Percentiles rank a stretch among this genome's conserved stretches.
Conservation (phyloP, 2,329 filamentous ascomycete species). For the Tolypocladium nubicola region DNA sequence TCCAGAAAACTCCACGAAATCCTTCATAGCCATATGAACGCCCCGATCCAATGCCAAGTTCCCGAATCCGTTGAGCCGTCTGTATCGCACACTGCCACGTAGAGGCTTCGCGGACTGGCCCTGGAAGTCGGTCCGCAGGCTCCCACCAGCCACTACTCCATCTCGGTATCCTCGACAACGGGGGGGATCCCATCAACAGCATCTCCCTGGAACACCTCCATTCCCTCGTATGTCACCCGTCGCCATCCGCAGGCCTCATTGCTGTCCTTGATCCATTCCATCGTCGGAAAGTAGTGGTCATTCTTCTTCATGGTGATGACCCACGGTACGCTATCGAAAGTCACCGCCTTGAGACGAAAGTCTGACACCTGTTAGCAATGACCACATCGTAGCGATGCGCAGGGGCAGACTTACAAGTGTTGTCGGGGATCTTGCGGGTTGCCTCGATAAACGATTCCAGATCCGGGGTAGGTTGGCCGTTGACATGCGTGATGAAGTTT, state of each 20-base stretch:
- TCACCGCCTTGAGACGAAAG: conserved; percentile 94
- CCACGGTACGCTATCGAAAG: conserved; percentile 97
- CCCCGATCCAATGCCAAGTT: conserved; percentile 13
- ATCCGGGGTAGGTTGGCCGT: conserved; percentile 75
- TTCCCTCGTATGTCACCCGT: conserved; percentile 50
- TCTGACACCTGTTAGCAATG: conserved; percentile 33
- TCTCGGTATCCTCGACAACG: conserved; percentile 30
- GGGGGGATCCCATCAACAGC: conserved; percentile 36
- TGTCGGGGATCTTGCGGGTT: conserved; percentile 83
- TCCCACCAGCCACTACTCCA: conserved; percentile 20
- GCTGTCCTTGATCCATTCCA: conserved; percentile 57
- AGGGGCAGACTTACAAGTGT: conserved; percentile 58
- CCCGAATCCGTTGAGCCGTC: background rate
- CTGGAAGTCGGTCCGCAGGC: background rate
- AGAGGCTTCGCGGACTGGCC: background rate
- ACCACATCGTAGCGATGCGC: background rate
- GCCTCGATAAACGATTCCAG: conserved; percentile 70
- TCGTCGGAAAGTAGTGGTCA: conserved; percentile 80
- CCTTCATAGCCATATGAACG: conserved; percentile 26
- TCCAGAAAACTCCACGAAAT: conserved; percentile 20
- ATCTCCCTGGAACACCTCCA: conserved; percentile 42
- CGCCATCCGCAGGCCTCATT: conserved; percentile 51
- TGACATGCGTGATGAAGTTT: conserved; percentile 96
- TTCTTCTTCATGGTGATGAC: conserved; percentile 99
- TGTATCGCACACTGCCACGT: background rate